These are phyloP conservation scores for Coelastrella sp. DNA, from an alignment of 139 green algal species.

Conservation along the genomic window DNA sequence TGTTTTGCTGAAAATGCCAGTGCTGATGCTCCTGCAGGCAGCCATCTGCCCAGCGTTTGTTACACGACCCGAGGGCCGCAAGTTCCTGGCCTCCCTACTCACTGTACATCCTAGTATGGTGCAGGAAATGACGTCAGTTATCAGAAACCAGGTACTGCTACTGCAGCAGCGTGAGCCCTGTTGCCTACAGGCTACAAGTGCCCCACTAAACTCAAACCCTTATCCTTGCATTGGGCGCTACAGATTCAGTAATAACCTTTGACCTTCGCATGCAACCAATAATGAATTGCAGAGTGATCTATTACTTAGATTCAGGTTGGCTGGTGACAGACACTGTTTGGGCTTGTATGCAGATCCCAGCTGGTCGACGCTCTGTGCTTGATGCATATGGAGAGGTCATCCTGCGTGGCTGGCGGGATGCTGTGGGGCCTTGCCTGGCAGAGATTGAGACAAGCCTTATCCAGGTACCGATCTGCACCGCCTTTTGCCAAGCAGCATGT, in stretches of 20 bases:
- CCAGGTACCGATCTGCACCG: constrained; percentile 56
- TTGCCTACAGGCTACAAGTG: too few relatives aligned
- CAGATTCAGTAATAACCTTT: too few relatives aligned
- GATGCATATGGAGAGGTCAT: constrained; percentile 88
- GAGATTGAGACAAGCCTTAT: constrained; percentile 76
- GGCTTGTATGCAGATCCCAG: constrained; percentile 34
- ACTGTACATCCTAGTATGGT: constrained; percentile 75
- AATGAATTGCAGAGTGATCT: too few relatives aligned
- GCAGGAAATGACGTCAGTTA: constrained; percentile 76
- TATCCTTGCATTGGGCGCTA: too few relatives aligned
- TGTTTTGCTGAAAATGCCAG: too few relatives aligned
- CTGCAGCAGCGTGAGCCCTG: neutral
- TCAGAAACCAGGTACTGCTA: constrained; percentile 81
- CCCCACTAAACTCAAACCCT: too few relatives aligned
- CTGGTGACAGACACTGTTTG: neutral
- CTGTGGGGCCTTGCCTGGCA: constrained; percentile 63
- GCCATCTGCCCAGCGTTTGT: constrained; percentile 81
- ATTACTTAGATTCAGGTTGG: too few relatives aligned
- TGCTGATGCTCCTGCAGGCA: constrained; percentile 63
- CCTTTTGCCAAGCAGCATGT: too few relatives aligned
- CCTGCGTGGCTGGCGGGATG: constrained; percentile 79
- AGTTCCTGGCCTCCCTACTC: constrained; percentile 82
- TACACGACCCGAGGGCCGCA: constrained; percentile 71
- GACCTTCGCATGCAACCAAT: too few relatives aligned
- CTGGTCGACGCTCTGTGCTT: constrained; percentile 61